phyloP scores from a whole-genome alignment of 441 rosid genomes.

The Monsonia emarginata region DNA sequence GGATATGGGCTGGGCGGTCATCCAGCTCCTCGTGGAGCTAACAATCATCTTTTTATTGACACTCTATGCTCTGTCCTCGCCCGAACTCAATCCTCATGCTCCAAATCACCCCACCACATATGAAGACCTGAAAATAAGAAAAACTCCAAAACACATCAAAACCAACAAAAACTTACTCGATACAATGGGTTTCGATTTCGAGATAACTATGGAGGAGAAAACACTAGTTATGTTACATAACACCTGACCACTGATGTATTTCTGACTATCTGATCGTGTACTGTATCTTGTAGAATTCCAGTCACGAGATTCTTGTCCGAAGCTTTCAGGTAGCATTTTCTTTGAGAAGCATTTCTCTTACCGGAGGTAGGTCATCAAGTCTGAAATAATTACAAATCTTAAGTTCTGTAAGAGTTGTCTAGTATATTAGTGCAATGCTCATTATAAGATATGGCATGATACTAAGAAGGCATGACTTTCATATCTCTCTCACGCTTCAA shows the following conservation, averaged over 20 bases:
- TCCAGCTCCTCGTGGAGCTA: too few relatives aligned
- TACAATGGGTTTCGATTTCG: too few relatives aligned
- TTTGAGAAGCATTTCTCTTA: constrained; percentile 61
- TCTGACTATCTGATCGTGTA: constrained; percentile 9
- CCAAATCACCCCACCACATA: too few relatives aligned
- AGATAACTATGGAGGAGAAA: too few relatives aligned
- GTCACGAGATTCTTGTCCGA: constrained; percentile 56
- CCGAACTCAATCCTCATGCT: too few relatives aligned
- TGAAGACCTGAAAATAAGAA: too few relatives aligned
- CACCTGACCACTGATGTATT: constrained; percentile 1
- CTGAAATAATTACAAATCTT: constrained; percentile 18
- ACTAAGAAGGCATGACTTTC: not conserved
- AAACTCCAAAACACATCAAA: too few relatives aligned
- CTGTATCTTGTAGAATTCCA: constrained; percentile 55
- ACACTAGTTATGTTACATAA: too few relatives aligned
- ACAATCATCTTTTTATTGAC: too few relatives aligned
- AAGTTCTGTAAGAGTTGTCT: constrained; percentile 9
- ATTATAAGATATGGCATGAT: constrained; percentile 1
- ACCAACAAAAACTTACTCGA: too few relatives aligned
- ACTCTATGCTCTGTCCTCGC: too few relatives aligned
- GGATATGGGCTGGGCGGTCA: too few relatives aligned
- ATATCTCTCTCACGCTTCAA: not conserved
- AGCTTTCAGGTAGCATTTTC: constrained; percentile 93
- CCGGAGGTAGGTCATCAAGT: constrained; percentile 35
- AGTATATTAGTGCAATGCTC: not conserved